Evolutionary conservation across 2,329 filamentous ascomycete species (phyloP), one percentile per base, ranked within the genome.

Genomic region (Colletotrichum ledebouriae): DNA sequence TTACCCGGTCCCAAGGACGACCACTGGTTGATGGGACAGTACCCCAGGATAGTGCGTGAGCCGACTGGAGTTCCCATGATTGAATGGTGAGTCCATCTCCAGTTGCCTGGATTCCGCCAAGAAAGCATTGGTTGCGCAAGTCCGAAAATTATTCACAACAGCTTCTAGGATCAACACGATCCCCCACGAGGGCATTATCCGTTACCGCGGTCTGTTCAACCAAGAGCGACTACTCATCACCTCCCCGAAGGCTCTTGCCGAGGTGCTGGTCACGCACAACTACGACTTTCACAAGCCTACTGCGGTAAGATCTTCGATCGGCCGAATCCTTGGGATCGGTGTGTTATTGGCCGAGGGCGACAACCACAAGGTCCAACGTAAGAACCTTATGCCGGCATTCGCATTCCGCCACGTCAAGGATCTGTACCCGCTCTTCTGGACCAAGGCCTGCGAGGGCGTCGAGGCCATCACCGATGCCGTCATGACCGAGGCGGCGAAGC

Each of bases 311-410:
- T 79, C 79, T 49, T 83, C 85, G 1, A 80, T 95, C 4, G 87
- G 85, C 2, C 84, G 87, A 22, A 82, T 94, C 29, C 82, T 95
- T 12, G 91, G 93, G 10, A 80, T 90, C 12, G 92, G 92, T 10
- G 81, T 95, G 13, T 80, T 98, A 42, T 82, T 98, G 11, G 92
- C 93, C 2, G 94, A 98, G 78, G 94, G 94, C n/a, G 92, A 97
- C 12, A 92, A 94, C 74, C 95, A 98, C 78, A 96, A 92, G 81
- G 82, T 87, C 73, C 92, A 94, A 80, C 87, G 94, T 53, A 94
- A 92, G 76, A 89, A 91, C 66, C 86, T 97, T 17, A 88, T 91
- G 81, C 94, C 94, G 0, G 92, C 93, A 2, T 97, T 97, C 77
- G 86, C 89, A n/a, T 97, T 93, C 75, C 87, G 94, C 22, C 92